Base-by-base conservation (phyloP, 2,329 filamentous ascomycete species). In the Macrophomina pseudophaseolina region DNA sequence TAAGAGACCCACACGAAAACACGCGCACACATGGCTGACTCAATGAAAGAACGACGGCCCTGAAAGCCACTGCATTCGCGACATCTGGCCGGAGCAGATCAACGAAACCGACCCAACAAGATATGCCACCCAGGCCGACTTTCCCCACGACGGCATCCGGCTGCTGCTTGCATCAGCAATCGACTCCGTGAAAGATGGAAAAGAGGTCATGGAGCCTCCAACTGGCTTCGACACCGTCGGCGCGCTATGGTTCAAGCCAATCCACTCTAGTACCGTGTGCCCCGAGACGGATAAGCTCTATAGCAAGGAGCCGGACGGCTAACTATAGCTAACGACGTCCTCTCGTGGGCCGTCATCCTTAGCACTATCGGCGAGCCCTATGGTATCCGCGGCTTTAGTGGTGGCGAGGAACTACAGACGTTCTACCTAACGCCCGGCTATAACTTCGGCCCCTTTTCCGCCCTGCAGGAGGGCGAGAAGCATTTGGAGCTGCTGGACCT, bases 11-110 rank as follows among this genome's bases (percentile, higher is more conserved):
- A n/a, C n/a, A n/a, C n/a, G n/a, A n/a, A n/a, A n/a, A n/a, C n/a
- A n/a, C n/a, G n/a, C n/a, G n/a, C n/a, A n/a, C n/a, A n/a, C n/a
- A n/a, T n/a, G n/a, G n/a, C n/a, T n/a, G n/a, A n/a, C n/a, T n/a
- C n/a, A n/a, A n/a, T n/a, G n/a, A 12, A 79, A 74, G 58, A 78
- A 80, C 65, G 76, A 78, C 65, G 77, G 74, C 0, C 74, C 75
- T n/a, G 77, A 79, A 62, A 74, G 72, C 65, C 78, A 80, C 69
- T 80, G 80, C 69, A 73, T 80, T 46, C 77, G 77, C 32, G 72
- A 72, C 16, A 71, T 74, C 44, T 77, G 74, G 73, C 66, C 71
- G 5, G 76, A 79, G 64, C 71, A 72, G 18, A 74, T 76, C 63
- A 67, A 72, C 9, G 67, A 72, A 28, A 38, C 60, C 3, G 38